phyloP scores from a whole-genome alignment of 106 monocot species.

The Dendrobium officinale region DNA sequence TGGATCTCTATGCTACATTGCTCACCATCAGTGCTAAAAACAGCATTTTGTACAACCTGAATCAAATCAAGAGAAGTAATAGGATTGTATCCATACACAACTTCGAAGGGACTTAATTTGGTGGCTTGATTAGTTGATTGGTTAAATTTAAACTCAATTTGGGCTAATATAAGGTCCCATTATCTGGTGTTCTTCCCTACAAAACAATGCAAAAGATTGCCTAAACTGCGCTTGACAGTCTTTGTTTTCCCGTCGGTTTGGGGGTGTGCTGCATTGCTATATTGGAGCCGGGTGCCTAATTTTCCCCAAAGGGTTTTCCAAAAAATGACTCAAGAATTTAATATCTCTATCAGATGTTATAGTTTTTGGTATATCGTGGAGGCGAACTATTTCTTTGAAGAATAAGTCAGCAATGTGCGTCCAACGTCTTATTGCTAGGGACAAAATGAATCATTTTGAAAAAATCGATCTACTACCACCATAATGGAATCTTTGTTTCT shows the following conservation, averaged over 20 bases:
- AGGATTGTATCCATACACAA: neutral
- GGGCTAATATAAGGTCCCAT: too few species aligned
- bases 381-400: neutral
- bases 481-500: constrained; percentile 1
- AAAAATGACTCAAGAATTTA: too few species aligned
- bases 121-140: neutral
- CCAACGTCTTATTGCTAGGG: neutral
- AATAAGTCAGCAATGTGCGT: neutral
- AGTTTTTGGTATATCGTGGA: neutral
- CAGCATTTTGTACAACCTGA: neutral
- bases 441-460: constrained; percentile 8
- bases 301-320: too few species aligned
- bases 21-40: neutral
- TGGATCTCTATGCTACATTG: neutral
- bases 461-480: neutral
- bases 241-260: too few species aligned
- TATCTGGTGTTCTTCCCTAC: too few species aligned
- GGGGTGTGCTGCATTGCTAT: too few species aligned
- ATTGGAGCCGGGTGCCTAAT: too few species aligned
- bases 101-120: neutral
- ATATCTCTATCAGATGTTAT: neutral
- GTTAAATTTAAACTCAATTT: too few species aligned
- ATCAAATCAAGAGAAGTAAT: constrained; percentile 3
- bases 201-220: constrained; percentile 6
- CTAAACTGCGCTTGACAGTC: neutral